Percentiles rank a stretch among this genome's conserved stretches.
Evolutionary conservation across 108 stramenopile genomes (phyloP).

Genomic region (Nannochloropsis oceanica): DNA sequence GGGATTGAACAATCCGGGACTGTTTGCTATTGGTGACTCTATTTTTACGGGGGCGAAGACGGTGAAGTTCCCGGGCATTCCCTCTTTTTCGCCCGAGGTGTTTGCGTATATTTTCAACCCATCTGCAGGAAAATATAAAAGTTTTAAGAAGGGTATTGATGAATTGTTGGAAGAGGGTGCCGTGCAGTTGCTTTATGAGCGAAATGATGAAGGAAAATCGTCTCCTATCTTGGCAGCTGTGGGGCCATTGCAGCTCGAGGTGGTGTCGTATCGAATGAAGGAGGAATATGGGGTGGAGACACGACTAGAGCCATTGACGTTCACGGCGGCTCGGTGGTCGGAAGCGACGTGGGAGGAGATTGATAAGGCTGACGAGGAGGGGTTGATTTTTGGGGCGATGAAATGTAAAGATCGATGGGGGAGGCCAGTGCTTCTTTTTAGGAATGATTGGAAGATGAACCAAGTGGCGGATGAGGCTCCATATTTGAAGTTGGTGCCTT

Average conservation of each 20-base stretch:
- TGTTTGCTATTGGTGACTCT: conserved; percentile 71
- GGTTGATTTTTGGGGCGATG: not conserved
- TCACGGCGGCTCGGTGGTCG: conserved; percentile 76
- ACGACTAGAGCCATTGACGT: conserved; percentile 50
- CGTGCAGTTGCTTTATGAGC: conserved; percentile 73
- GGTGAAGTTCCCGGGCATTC: conserved; percentile 77
- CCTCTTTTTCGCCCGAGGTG: conserved; percentile 78
- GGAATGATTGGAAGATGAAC: conserved; percentile 86
- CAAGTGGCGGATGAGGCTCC: conserved; percentile 46
- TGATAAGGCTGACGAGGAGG: conserved; percentile 48
- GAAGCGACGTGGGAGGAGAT: conserved; percentile 74
- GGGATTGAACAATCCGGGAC: conserved; percentile 88
- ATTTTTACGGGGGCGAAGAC: conserved; percentile 52
- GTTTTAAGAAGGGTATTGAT: conserved; percentile 61
- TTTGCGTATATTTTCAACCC: conserved; percentile 71
- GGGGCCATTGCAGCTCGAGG: conserved; percentile 87
- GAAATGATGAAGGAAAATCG: conserved; percentile 77
- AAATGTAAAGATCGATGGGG: conserved; percentile 59
- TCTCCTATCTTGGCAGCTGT: conserved; percentile 81
- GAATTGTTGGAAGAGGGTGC: conserved; percentile 72
- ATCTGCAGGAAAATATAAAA: conserved; percentile 75
- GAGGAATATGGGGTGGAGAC: conserved; percentile 75
- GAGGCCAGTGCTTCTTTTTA: conserved; percentile 74
- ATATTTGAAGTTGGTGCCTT: conserved; percentile 30
- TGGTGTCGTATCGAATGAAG: conserved; percentile 66